Base-by-base conservation (phyloP, 139 green algal genomes). In the Tetradesmus obliquus region DNA sequence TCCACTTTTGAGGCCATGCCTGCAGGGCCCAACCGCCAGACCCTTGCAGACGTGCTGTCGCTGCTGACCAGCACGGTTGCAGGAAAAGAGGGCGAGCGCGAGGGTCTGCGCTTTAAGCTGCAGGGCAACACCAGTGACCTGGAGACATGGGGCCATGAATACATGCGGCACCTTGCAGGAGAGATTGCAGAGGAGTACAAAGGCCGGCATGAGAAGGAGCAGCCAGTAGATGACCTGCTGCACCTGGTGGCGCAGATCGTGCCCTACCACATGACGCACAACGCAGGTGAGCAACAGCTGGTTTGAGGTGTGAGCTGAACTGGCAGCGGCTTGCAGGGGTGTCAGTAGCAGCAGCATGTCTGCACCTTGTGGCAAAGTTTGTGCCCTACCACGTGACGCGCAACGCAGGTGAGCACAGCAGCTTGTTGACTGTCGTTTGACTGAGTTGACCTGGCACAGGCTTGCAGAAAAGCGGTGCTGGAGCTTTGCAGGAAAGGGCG, bases 211-310 rank as follows among this genome's bases (percentile, higher is more conserved):
- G 90, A 92, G 22, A 82, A 91, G 69, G 91, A 74, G 76, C 24
- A 88, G 74, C 57, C 74, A 10, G 90, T 94, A 15, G 88, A 95
- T 8, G 97, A 99, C 90, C 93, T 99, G 17, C 96, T 99, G 96
- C 69, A 88, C 3, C 95, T 99, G 13, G 98, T 99, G 9, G 82
- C 91, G 0, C 90, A 99, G 87, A 99, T 99, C 89, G 97, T 99
- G 55, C 98, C 98, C 0, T 99, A 98, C 93, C 97, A 99, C 93
- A 99, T 99, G 96, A 94, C 95, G 17, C 98, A 99, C 95, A 99
- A 99, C 87, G 97, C 98, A 83, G 86, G 86, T 90, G 53, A 2
- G 86, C 7, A 10, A 19, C 62, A 45, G 32, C 32, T 45, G 32
- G 32, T 12, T 45, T 0, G 32, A 45, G 32, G 32, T 45, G 32